phyloP scores from a whole-genome alignment of 495 filamentous ascomycete species.

The Talaromyces nanjingensis region DNA sequence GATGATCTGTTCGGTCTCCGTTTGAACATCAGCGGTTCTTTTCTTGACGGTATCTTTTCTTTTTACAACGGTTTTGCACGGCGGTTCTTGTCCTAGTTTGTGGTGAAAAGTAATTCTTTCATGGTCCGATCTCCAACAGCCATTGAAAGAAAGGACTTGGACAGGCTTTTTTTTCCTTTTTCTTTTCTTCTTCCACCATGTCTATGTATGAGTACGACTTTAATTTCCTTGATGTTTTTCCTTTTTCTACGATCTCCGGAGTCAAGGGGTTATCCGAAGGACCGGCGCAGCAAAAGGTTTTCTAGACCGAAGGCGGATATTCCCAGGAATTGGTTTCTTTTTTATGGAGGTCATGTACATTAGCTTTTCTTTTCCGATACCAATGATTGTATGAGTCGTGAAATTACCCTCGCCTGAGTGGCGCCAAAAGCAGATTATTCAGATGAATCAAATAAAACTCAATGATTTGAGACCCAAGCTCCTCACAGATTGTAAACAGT shows the following conservation, averaged over 20 bases:
- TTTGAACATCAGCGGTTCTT: neutral
- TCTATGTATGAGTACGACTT: slow-evolving; percentile 4
- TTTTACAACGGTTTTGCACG: neutral
- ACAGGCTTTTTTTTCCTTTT: neutral
- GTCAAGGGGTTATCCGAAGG: slow-evolving; percentile 4
- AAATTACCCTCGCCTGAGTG: neutral
- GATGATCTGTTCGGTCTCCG: neutral
- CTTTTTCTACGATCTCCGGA: neutral
- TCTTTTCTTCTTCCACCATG: neutral
- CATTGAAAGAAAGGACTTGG: neutral
- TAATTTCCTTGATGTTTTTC: neutral
- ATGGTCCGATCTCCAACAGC: neutral
- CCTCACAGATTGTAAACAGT: neutral
- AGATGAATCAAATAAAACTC: neutral
- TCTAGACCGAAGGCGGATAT: slow-evolving; percentile 1
- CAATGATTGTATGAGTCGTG: neutral
- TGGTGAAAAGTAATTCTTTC: neutral
- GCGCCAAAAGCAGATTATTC: neutral
- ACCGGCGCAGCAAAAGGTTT: neutral
- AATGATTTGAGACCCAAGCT: neutral
- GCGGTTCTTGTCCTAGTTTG: neutral
- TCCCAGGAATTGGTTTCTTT: neutral
- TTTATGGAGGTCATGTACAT: slow-evolving; percentile 8
- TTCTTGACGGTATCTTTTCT: neutral
- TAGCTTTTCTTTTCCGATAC: neutral